phyloP scores from a whole-genome alignment of 129 eudicot species.

The Glebionis coronaria region DNA sequence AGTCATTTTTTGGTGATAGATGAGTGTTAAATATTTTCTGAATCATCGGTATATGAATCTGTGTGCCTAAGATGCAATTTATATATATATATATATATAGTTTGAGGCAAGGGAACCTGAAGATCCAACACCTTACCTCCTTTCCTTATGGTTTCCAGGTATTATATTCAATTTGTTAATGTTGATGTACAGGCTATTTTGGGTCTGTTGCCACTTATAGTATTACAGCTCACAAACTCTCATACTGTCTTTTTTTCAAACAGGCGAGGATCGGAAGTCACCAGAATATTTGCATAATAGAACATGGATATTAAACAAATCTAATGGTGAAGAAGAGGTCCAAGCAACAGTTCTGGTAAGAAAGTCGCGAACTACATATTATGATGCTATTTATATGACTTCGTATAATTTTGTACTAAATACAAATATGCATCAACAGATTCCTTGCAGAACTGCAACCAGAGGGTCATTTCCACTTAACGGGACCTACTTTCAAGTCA shows the following conservation, averaged over 20 bases:
- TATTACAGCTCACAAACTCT: neutral
- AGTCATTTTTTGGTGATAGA: neutral
- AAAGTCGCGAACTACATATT: neutral
- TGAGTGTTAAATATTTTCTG: neutral
- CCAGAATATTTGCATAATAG: conserved; percentile 15
- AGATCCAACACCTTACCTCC: conserved; percentile 61
- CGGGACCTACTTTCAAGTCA: conserved; percentile 77
- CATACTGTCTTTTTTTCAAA: conserved; percentile 10
- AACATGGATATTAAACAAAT: conserved; percentile 8
- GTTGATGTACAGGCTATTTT: conserved; percentile 6
- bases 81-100: conserved; percentile 24
- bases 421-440: conserved; percentile 30
- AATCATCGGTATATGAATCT: conserved; percentile 2
- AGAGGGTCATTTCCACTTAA: conserved; percentile 66
- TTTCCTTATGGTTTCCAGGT: conserved; percentile 59
- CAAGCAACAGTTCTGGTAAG: conserved; percentile 73
- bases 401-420: neutral
- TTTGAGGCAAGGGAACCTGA: conserved; percentile 42
- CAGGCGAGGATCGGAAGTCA: conserved; percentile 25
- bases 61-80: conserved; percentile 14
- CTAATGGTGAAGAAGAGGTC: conserved; percentile 30
- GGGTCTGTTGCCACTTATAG: neutral
- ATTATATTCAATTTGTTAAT: conserved; percentile 23
- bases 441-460: conserved; percentile 59
- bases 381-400: neutral